Evolutionary conservation across 495 filamentous ascomycete genomes (phyloP).

Genomic region (Chaetomidium leptoderma): DNA sequence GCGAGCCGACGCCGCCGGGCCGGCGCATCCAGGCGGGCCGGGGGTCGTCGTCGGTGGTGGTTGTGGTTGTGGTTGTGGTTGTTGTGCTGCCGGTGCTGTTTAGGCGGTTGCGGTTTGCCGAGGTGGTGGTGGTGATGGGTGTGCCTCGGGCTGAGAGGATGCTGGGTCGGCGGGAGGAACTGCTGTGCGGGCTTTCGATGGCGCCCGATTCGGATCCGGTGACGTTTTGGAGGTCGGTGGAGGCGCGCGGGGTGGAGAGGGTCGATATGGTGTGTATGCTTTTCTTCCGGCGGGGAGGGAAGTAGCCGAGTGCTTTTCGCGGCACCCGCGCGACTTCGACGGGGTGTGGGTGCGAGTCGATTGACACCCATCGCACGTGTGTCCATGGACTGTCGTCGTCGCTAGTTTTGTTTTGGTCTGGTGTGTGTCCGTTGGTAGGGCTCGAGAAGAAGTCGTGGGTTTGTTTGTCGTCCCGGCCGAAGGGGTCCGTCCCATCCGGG

Average conservation of each 20-base stretch:
- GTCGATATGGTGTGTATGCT: slow-evolving; percentile 51
- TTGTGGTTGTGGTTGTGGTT: too few relatives aligned
- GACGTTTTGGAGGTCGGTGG: slow-evolving; percentile 53
- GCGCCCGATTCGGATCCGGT: slow-evolving; percentile 31
- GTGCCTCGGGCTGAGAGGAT: slow-evolving; percentile 24
- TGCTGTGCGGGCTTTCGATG: slow-evolving; percentile 34
- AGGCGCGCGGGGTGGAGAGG: slow-evolving; percentile 58
- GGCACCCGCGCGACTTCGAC: slow-evolving; percentile 86
- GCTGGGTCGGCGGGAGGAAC: slow-evolving; percentile 41
- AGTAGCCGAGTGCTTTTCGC: slow-evolving; percentile 79
- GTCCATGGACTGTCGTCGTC: slow-evolving; percentile 61
- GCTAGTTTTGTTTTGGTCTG: slow-evolving; percentile 17
- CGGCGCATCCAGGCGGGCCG: slow-evolving; percentile 60
- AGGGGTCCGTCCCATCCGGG: slow-evolving; percentile 33
- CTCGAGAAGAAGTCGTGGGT: slow-evolving; percentile 36
- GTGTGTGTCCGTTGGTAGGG: slow-evolving; percentile 30
- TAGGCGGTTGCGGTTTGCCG: slow-evolving; percentile 19
- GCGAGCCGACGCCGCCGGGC: slow-evolving; percentile 79
- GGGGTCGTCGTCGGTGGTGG: slow-evolving; percentile 27
- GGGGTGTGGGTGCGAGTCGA: slow-evolving; percentile 62
- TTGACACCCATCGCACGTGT: slow-evolving; percentile 79
- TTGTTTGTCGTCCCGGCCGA: slow-evolving; percentile 18
- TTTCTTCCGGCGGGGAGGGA: slow-evolving; percentile 86
- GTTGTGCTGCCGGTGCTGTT: slow-evolving; percentile 33
- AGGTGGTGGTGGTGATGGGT: not conserved